Evolutionary conservation across 306 rosid genomes (phyloP), one percentile per base, ranked within the genome.

Genomic region (Sesbania bispinosa): DNA sequence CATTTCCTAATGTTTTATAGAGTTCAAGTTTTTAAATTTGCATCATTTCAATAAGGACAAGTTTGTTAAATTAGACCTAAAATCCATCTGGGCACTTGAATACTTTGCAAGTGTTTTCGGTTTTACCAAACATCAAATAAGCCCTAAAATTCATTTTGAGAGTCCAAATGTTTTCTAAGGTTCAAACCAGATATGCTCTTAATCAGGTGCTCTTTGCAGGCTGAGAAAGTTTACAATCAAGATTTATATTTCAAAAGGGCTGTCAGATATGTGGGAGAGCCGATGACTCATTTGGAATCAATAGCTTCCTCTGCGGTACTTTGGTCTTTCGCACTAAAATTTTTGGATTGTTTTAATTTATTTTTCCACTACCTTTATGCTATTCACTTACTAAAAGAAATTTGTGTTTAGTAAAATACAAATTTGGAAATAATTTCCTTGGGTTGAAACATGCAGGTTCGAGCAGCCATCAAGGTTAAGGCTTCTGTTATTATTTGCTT

Each of bases 391-490:
- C 51, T 50, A 48, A 38, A 57, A 46, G 67, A 21, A 69, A 27
- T 24, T 50, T 38, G 20, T 13, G 43, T 55, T 53, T 23, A 35
- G 20, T 46, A 66, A 58, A 64, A 9, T 36, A 26, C 55, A 55
- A 6, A 23, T 92, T 35, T 67, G 50, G 19, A 75, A 69, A 58
- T 74, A 62, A 53, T 10, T 74, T 52, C 35, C 26, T 52, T 52
- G 10, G 69, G 18, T 27, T 21, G 62, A 75, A 80, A 69, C 64
- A 62, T 75, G 4, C 79, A 93, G 98, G 98, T 93, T 39, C 87
- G 96, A 51, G 97, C 98, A 18, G 98, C 98, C 68, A 88, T 93
- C 77, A 88, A 93, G 90, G 98, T 93, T 84, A 93, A 75, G 82
- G 98, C 98, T 5, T 93, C 97, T 20, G 87, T 79, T 60, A 90